Base-by-base conservation (phyloP, 2,329 filamentous ascomycete genomes). In the Nannizzia gypsea region DNA sequence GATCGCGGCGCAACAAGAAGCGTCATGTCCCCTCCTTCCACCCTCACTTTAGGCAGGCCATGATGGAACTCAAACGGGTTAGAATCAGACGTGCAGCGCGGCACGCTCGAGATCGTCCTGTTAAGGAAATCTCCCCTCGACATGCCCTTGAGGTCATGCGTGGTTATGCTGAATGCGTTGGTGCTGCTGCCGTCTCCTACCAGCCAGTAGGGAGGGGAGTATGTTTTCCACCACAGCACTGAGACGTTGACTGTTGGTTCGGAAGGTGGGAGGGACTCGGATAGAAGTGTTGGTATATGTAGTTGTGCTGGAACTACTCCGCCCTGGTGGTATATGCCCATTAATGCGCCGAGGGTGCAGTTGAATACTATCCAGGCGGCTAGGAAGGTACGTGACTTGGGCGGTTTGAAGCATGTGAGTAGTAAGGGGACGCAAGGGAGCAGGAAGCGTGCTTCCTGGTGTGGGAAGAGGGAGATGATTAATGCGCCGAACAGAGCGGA, bases 191-290 rank as follows among this genome's bases (percentile, higher is more conserved):
- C 15, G 22, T 71, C 68, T 20, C 78, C 78, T 4, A 80, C 69
- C 13, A 81, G 68, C 76, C 79, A 81, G 6, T 73, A 71, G 2
- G 79, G 78, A 1, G 79, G 78, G 6, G 77, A 76, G 64, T 81
- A 81, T 2, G 79, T 80, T 63, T 80, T 80, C 79, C 79, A 81
- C 78, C 78, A 81, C 60, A 80, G 72, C 15, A 78, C 75, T 3
- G 73, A 73, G 6, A 70, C 71, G 8, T 67, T 67, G 8, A 48
- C 60, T 44, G 13, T 26, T 28, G 57, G 50, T 3, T 38, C 9
- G 3, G 17, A 20, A 20, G 46, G 11, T n/a, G 61, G 60, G 61
- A 66, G 64, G 57, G 68, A 72, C 5, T 67, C 64, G 2, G 70
- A 66, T 26, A 74, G 63, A 31, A 75, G 71, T 8, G 67, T 65